Evolutionary conservation across 345 rosid genomes (phyloP), one percentile per base, ranked within the genome.

Genomic region (Jatropha curcas): DNA sequence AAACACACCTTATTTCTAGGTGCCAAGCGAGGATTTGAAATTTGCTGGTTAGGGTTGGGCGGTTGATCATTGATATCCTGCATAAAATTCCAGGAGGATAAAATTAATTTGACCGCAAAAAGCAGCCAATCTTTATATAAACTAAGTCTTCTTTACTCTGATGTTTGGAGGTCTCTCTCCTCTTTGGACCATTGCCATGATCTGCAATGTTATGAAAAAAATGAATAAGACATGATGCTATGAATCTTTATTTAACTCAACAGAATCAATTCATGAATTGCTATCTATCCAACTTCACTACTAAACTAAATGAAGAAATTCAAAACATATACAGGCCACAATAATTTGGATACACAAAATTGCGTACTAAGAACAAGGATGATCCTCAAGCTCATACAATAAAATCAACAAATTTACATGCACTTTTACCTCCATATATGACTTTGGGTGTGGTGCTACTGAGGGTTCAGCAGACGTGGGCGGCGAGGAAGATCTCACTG

Each of bases 121-220:
- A 14, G 12, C 66, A 79, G 24, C 55, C 67, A 70, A 67, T 60
- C 65, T 57, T 69, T 46, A 45, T 31, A 70, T 13, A 25, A 58
- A 76, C 57, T 19, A 1, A 20, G 68, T 8, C 35, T 60, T 46
- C 62, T 52, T 71, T 79, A 93, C 99, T 86, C 88, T 91, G 82
- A 93, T 84, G 79, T 90, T 96, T 7, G 97, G 80, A 78, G 98
- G 99, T 81, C 81, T 89, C 89, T 93, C 98, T 78, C 98, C 98
- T 83, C 98, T 88, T 76, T 86, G 97, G 68, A 96, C 81, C 99
- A 96, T 93, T 63, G 84, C 86, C 96, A 93, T 88, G 71, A 91
- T 91, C 98, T 96, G 87, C 83, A 82, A 64, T 5, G 64, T 28
- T 55, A 74, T 53, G 35, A 74, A 27, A 65, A 22, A 53, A 33